Evolutionary conservation across 1,284 basidiomycete genomes (phyloP), one percentile per base, ranked within the genome.

Genomic region (Moesziomyces sp.): DNA sequence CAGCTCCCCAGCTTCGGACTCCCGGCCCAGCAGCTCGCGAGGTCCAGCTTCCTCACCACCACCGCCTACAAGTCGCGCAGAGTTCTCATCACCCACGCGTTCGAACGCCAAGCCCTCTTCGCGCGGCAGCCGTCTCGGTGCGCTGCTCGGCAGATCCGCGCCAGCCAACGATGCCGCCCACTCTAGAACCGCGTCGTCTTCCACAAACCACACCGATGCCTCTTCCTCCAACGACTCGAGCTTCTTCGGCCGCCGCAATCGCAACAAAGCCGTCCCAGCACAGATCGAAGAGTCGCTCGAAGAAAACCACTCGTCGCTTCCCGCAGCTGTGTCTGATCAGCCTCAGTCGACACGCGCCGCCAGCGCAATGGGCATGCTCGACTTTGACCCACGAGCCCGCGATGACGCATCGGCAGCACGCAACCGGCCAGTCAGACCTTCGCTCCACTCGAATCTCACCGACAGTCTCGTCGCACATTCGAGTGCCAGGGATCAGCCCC

Each of bases 121-220:
- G 1, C 63, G 70, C 16, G 59, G 63, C 13, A 73, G 64, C 54
- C 55, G 70, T 43, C 49, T 73, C 13, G 70, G 70, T 23, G 63
- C 61, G 18, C 44, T 74, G 5, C 19, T 67, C 21, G 64, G 64
- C 21, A 52, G 60, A 30, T 34, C 49, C 9, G 9, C 53, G 28
- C 52, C 46, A 2, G 46, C 13, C 52, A 61, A 52, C 46, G 46
- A 48, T 14, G 18, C 16, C 3, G 11, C 16, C 4, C 59, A 62
- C 44, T 47, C 66, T 7, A 53, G 66, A 26, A 55, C 50, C 34
- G 44, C 46, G 8, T 69, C 66, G 3, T 47, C 52, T 3, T 62
- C 66, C 8, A 58, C 59, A 30, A 62, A 51, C 21, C 59, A 62
- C 3, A 62, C 59, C 28, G 66, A 69, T 23, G 26, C 46, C 18